phyloP scores from a whole-genome alignment of 345 rosid species.

The Lepidium aucheri region DNA sequence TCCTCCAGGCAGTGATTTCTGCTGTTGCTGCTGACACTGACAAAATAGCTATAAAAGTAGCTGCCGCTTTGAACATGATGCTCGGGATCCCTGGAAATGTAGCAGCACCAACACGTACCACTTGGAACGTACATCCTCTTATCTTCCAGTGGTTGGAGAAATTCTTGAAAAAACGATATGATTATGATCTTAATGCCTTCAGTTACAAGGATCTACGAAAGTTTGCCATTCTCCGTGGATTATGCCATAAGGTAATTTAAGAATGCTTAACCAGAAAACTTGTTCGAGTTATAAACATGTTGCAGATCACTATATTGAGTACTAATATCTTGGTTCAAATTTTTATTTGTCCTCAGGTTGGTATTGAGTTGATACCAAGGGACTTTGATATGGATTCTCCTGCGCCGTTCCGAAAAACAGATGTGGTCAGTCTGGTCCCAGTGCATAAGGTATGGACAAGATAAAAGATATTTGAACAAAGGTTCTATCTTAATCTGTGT shows the following conservation, averaged over 20 bases:
- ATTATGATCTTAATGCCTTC: constrained; percentile 72
- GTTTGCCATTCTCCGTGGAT: constrained; percentile 82
- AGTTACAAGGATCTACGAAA: constrained; percentile 83
- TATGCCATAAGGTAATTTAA: constrained; percentile 83
- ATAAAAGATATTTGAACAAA: background rate
- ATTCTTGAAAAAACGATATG: constrained; percentile 84
- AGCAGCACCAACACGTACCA: constrained; percentile 32
- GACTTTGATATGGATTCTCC: constrained; percentile 97
- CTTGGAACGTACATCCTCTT: constrained; percentile 52
- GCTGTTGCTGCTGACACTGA: constrained; percentile 44
- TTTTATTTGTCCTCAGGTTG: constrained; percentile 47
- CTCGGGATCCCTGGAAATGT: constrained; percentile 62
- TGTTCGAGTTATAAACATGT: background rate
- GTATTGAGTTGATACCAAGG: constrained; percentile 90
- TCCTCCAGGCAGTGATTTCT: constrained; percentile 87
- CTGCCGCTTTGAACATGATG: constrained; percentile 88
- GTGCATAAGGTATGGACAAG: constrained; percentile 71
- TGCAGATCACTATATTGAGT: background rate
- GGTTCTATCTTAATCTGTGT: background rate
- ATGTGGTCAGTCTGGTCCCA: constrained; percentile 85
- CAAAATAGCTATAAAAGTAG: constrained; percentile 59
- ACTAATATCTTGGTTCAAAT: background rate
- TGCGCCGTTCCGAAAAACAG: constrained; percentile 70
- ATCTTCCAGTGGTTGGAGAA: constrained; percentile 87
- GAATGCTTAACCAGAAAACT: background rate